Base-by-base conservation (phyloP, 495 filamentous ascomycete species). In the Tuber umbilicatum region DNA sequence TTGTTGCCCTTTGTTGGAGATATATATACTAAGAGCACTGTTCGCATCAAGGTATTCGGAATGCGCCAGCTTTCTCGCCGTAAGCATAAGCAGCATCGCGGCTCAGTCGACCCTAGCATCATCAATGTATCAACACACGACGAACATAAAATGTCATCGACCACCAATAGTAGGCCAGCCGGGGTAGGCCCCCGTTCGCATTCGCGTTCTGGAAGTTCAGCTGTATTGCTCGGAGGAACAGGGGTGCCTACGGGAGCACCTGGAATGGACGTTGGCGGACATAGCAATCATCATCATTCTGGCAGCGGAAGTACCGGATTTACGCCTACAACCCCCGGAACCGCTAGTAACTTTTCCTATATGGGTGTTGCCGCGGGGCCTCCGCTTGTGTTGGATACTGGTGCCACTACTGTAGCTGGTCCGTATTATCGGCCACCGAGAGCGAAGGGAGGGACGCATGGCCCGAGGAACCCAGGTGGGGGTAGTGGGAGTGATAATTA, bases 31-130 rank as follows among this genome's bases (percentile, higher is more conserved):
- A 81, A 81, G 67, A 73, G 68, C 42, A 47, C n/a, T 74, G 37
- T 70, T 27, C 64, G 68, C 72, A 68, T 75, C 47, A 78, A 87
- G 86, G 93, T 94, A 37, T 94, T 97, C 81, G 94, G 94, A 38
- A 93, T 93, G 88, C 92, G 94, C 31, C 94, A 98, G 83, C 87
- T 98, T 16, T 94, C 93, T 19, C 90, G 90, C 73, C 91, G 94
- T 64, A 82, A 82, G 69, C 76, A 79, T 55, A 79, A 79, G 31
- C 68, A 50, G 31, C 76, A 70, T 64, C 76, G 72, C 42, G 37
- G 70, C 64, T 77, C 75, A 6, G 69, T 71, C 60, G 43, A 75
- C 31, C 76, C 77, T n/a, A 79, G 70, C 43, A 77, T 78, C 42
- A 78, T 79, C 72, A 41, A 72, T 40, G 45, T 41, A n/a, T 60